phyloP scores from a whole-genome alignment of 495 filamentous ascomycete genomes.

The Talaromyces trachyspermus region DNA sequence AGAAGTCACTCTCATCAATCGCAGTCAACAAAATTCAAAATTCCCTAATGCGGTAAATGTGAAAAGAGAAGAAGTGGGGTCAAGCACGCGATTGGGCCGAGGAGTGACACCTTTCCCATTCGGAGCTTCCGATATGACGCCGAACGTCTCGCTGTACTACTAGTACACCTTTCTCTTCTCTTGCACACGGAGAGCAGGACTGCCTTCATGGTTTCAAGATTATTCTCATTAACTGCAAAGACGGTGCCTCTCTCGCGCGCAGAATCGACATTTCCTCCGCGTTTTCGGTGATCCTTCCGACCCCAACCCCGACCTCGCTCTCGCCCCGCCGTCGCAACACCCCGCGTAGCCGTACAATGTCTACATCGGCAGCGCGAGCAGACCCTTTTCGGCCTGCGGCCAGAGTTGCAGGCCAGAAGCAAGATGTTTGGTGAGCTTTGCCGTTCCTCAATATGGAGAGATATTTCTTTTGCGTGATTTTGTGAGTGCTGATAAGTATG shows the following conservation, averaged over 20 bases:
- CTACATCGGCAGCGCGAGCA: slow-evolving; percentile 31
- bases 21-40: too few relatives aligned
- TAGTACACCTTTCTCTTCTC: too few relatives aligned
- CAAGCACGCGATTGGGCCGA: slow-evolving; percentile 1
- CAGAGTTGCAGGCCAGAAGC: slow-evolving; percentile 70
- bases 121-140: not conserved
- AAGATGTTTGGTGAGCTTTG: slow-evolving; percentile 81
- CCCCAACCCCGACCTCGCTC: not conserved
- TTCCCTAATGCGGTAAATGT: not conserved
- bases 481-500: slow-evolving; percentile 6
- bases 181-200: too few relatives aligned
- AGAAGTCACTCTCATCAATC: too few relatives aligned
- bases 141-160: not conserved
- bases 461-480: not conserved
- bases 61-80: not conserved
- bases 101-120: not conserved
- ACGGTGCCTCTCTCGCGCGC: too few relatives aligned
- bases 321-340: slow-evolving; percentile 9
- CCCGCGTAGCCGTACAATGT: slow-evolving; percentile 37
- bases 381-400: slow-evolving; percentile 62
- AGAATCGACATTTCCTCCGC: too few relatives aligned
- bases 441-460: too few relatives aligned
- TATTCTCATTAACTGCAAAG: not conserved
- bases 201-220: not conserved
- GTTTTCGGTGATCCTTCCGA: not conserved